Conservation (phyloP, 352 stramenopile species). For the Stephanocyclus meneghinianus region DNA sequence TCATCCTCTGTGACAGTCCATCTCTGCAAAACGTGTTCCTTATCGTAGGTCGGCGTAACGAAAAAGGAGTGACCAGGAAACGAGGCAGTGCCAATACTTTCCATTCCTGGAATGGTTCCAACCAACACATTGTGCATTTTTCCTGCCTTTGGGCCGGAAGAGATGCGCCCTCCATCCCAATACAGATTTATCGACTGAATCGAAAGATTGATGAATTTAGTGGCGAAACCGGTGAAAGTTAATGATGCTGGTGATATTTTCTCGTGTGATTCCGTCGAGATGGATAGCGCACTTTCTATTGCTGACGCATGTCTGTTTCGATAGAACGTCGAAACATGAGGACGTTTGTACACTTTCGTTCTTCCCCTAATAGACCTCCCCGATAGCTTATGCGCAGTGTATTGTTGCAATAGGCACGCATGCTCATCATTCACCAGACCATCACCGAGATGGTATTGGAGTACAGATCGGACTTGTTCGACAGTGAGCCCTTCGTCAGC, state of each 20-base stretch:
- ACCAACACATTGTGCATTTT: constrained; percentile 36
- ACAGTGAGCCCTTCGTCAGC: constrained; percentile 12
- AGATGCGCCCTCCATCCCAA: constrained; percentile 68
- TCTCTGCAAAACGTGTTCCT: constrained; percentile 53
- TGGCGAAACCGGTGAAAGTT: constrained; percentile 74
- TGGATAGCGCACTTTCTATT: background rate
- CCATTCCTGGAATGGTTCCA: constrained; percentile 34
- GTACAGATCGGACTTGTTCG: constrained; percentile 22
- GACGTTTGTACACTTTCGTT: constrained; percentile 38
- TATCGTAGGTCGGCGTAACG: constrained; percentile 68
- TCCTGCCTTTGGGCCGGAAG: constrained; percentile 23
- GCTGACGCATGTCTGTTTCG: background rate
- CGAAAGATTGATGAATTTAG: constrained; percentile 79
- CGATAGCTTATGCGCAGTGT: constrained; percentile 29
- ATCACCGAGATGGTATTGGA: constrained; percentile 26
- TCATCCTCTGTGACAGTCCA: constrained; percentile 74
- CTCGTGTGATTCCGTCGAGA: constrained; percentile 2
- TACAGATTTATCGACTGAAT: constrained; percentile 61
- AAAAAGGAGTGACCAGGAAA: constrained; percentile 73
- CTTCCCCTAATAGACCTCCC: constrained; percentile 40
- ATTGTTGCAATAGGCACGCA: constrained; percentile 44
- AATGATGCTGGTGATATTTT: constrained; percentile 36
- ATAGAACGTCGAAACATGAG: constrained; percentile 50
- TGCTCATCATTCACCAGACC: constrained; percentile 22
- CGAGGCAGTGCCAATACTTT: constrained; percentile 37